Evolutionary conservation across 1,284 basidiomycete genomes (phyloP), one percentile per base, ranked within the genome.

Genomic region (Papiliotrema laurentii): DNA sequence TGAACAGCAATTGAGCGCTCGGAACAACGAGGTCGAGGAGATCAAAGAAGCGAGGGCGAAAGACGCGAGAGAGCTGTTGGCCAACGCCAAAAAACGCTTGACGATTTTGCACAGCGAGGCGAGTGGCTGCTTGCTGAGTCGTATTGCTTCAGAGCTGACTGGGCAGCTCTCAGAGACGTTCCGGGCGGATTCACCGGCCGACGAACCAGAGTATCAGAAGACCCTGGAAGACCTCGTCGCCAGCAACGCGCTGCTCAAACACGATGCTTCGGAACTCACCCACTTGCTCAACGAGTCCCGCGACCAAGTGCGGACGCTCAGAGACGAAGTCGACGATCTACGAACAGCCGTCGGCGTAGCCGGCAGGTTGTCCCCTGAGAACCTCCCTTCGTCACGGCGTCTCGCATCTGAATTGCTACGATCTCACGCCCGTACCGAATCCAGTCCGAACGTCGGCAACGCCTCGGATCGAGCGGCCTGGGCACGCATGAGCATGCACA

Each of bases 221-320:
- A 81, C 89, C 5, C 75, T 93, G 7, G 87, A 90, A 66, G 83
- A 84, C 13, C 76, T 93, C 14, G 87, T 91, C 9, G 81, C 83
- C 26, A 85, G 89, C 63, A 92, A 91, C 61, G 86, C 91, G 57
- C 78, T 79, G 25, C 73, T 92, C 50, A 87, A 88, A 69, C 82
- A 81, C 27, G 87, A 90, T 61, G 87, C 87, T 50, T 79, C 80
- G 4, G 88, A 93, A 64, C 72, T 93, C 33, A 83, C 86, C 51
- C 80, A 79, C 47, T 71, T 89, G 14, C 76, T 93, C 5, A 70
- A 80, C 2, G 84, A 88, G 43, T 79, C 86, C 1, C 79, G 87
- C n/a, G 87, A 91, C 61, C 87, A 90, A 55, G 69, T 84, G 6
- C 80, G 83, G 47, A 64, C 75, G 2, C 68, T 89, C 41, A 83